Percentiles rank a stretch among this genome's conserved stretches.
phyloP scores from a whole-genome alignment of 768 basidiomycete species.

The Rhizopogon rudus region DNA sequence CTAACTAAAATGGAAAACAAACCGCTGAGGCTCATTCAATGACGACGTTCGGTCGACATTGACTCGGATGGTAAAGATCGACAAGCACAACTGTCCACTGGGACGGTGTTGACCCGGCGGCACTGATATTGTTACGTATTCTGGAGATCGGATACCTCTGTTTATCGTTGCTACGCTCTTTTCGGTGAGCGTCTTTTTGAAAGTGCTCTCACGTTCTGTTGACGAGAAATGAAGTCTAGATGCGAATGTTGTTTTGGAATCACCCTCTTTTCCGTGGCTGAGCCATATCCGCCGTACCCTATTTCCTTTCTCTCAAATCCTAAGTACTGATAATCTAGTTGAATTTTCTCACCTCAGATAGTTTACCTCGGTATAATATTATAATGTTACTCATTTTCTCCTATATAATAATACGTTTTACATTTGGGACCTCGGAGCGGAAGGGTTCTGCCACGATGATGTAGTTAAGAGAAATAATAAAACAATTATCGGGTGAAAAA shows the following conservation, averaged over 20 bases:
- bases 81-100: conserved; percentile 1
- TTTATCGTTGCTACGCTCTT: conserved; percentile 11
- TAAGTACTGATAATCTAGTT: conserved; percentile 2
- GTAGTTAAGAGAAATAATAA: conserved; percentile 11
- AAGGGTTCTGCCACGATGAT: no score
- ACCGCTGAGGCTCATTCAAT: background rate
- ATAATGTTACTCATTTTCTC: background rate
- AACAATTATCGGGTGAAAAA: conserved; percentile 24
- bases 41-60: background rate
- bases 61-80: background rate
- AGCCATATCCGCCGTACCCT: conserved; percentile 11
- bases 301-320: conserved; percentile 4
- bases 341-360: background rate
- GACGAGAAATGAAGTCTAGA: conserved; percentile 13
- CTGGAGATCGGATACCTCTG: conserved; percentile 2
- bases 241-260: conserved; percentile 10
- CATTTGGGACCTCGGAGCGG: background rate
- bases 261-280: conserved; percentile 13
- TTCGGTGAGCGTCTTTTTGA: conserved; percentile 8
- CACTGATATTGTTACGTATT: conserved; percentile 7
- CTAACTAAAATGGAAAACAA: background rate
- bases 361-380: conserved; percentile 9
- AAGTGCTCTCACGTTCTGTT: conserved; percentile 10
- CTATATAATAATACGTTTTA: background rate
- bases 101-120: conserved; percentile 1